Evolutionary conservation across 2,329 filamentous ascomycete genomes (phyloP), one percentile per base, ranked within the genome.

Genomic region (Trichoderma aggressivum): DNA sequence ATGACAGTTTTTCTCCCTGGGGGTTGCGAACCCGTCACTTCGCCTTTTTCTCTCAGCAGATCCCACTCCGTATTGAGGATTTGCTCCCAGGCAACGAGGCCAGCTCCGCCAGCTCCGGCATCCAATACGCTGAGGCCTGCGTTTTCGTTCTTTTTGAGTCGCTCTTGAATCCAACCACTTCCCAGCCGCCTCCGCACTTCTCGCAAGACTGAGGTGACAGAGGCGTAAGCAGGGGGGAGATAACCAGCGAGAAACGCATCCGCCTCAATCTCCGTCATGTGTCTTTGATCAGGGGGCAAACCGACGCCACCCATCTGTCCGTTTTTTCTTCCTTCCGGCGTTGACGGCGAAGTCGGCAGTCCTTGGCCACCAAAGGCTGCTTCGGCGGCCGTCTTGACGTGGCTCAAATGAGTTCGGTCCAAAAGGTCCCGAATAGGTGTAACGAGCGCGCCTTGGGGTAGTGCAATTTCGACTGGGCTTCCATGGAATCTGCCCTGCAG

Each of bases 1-100:
- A 98, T 83, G 1, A 97, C 94, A 0, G 93, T 94, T 68, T 92
- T 91, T 79, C 91, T 94, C 1, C 93, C 92, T 3, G 87, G 84
- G 1, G 90, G 88, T 2, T 84, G 79, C 0, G 81, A 78, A 1
- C 81, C 84, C 28, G 76, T 74, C 0, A 78, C 79, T 36, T 84
- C 81, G 0, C 83, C 83, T 36, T 84, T 82, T 5, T 89, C 86
- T 30, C 78, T 87, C 81, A 94, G 87, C 1, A 91, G 78, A 67
- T 92, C 89, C 91, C 92, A 97, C 78, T 98, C 94, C 0, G 94
- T 91, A 73, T 90, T 86, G 16, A 97, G 76, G 11, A 98, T 85
- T 74, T 95, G 90, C 68, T 93, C 85, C 89, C 92, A 95, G 7
- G 93, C 93, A 5, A 92, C 81, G 39, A 94, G 81, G 11, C 89